Conservation (phyloP, 2,329 filamentous ascomycete genomes). For the Neocucurbitaria cava region DNA sequence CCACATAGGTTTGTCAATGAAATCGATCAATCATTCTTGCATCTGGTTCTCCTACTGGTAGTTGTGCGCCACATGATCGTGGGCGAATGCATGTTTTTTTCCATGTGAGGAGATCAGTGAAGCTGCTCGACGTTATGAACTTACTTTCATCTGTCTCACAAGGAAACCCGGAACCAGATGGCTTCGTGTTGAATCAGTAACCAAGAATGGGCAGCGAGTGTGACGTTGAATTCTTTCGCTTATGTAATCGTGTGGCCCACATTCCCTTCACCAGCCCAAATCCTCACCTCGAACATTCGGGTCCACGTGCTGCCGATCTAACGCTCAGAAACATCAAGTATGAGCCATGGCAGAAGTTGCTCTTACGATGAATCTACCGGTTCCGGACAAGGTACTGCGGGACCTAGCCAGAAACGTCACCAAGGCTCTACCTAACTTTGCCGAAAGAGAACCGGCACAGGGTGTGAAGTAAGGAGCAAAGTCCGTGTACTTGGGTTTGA, state of each 20-base stretch:
- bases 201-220: background rate
- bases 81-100: too few relatives aligned
- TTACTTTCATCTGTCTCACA: too few relatives aligned
- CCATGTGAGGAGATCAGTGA: too few relatives aligned
- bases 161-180: too few relatives aligned
- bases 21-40: too few relatives aligned
- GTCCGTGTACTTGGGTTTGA: slow-evolving; percentile 41
- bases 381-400: slow-evolving; percentile 36
- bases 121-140: too few relatives aligned
- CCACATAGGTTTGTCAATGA: too few relatives aligned
- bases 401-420: slow-evolving; percentile 35
- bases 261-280: background rate
- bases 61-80: too few relatives aligned
- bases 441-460: slow-evolving; percentile 28
- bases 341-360: slow-evolving; percentile 14
- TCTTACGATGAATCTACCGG: slow-evolving; percentile 15
- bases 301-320: background rate
- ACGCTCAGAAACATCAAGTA: background rate
- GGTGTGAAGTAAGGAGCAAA: slow-evolving; percentile 48
- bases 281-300: background rate
- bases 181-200: background rate
- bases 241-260: background rate
- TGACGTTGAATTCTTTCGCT: background rate
- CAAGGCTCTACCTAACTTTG: slow-evolving; percentile 34
- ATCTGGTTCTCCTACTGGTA: too few relatives aligned